These are phyloP conservation scores for Arthroderma sp. DNA, from an alignment of 2,329 filamentous ascomycete species.

Conservation along the genomic window DNA sequence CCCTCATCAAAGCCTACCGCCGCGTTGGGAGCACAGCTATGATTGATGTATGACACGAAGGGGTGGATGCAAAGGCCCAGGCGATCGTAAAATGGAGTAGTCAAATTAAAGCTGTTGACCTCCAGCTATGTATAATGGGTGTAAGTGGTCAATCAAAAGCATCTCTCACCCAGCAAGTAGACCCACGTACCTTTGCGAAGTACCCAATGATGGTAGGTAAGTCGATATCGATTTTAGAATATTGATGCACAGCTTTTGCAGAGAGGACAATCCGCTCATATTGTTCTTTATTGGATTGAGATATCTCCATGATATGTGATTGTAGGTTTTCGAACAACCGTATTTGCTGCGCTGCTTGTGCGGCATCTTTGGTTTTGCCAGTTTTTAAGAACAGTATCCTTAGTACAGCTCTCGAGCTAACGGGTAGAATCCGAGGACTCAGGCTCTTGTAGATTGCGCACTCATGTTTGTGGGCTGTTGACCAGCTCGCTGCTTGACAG, in stretches of 20 bases:
- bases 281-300: constrained; percentile 24
- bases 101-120: constrained; percentile 46
- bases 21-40: constrained; percentile 49
- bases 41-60: constrained; percentile 42
- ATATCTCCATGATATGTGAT: constrained; percentile 38
- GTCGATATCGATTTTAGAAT: constrained; percentile 35
- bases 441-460: constrained; percentile 40
- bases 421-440: constrained; percentile 37
- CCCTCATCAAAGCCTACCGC: constrained; percentile 44
- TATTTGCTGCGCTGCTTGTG: constrained; percentile 29
- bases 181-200: constrained; percentile 31
- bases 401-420: constrained; percentile 42
- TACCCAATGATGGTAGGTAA: constrained; percentile 31
- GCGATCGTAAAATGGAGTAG: constrained; percentile 42
- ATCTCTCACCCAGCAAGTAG: not conserved
- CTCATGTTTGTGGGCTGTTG: constrained; percentile 44
- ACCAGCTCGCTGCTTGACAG: constrained; percentile 50
- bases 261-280: constrained; percentile 37
- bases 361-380: constrained; percentile 22
- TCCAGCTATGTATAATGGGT: constrained; percentile 31
- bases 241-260: constrained; percentile 41
- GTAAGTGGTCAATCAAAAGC: not conserved
- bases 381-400: constrained; percentile 36
- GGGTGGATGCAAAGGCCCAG: constrained; percentile 48
- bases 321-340: constrained; percentile 32